Conservation (phyloP, 305 asterid species). For the Solanum chacoense region DNA sequence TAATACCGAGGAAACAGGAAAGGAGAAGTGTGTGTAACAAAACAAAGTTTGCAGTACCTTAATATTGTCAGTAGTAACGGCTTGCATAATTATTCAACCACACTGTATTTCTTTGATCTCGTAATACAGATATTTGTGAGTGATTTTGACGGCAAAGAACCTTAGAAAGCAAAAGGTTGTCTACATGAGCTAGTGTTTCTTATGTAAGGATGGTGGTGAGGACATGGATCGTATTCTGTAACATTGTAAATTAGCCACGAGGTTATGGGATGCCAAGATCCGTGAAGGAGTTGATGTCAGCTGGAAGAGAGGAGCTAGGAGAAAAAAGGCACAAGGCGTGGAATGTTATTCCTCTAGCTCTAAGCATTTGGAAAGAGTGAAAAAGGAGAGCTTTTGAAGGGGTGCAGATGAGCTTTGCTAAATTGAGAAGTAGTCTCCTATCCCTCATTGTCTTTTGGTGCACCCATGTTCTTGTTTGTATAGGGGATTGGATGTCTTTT, state of each 20-base stretch:
- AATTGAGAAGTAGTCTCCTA: neutral
- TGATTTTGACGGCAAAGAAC: neutral
- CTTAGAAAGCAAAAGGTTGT: neutral
- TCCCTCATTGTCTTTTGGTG: neutral
- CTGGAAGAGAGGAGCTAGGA: neutral
- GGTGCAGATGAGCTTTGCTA: neutral
- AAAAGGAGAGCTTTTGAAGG: neutral
- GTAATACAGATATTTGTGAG: neutral
- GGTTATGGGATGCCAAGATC: neutral
- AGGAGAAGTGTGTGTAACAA: neutral
- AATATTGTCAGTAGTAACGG: neutral
- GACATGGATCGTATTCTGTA: neutral
- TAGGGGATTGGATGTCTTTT: neutral
- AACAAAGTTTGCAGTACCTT: neutral
- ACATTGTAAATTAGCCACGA: neutral
- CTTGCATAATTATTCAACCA: neutral
- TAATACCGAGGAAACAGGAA: neutral
- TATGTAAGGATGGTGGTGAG: neutral
- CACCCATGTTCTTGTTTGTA: neutral
- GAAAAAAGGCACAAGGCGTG: neutral
- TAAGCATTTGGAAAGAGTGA: neutral
- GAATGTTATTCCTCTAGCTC: neutral
- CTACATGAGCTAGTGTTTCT: neutral
- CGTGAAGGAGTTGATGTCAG: neutral
- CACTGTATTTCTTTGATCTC: neutral